Evolutionary conservation across 371 early-diverging fungal species (phyloP).

Genomic region (Quaeritorhiza haematococci): DNA sequence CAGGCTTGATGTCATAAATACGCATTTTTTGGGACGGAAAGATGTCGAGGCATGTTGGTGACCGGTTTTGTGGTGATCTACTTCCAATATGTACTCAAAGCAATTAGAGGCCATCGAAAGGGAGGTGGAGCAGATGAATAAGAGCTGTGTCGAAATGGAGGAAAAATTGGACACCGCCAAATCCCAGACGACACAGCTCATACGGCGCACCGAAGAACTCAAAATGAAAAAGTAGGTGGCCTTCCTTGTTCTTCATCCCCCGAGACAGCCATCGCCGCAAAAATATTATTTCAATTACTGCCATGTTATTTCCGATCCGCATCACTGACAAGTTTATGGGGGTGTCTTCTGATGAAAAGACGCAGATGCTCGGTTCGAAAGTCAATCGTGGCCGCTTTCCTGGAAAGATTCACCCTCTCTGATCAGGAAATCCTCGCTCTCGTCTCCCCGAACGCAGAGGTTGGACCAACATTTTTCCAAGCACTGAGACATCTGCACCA

Average conservation of each 20-base stretch:
- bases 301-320: not conserved
- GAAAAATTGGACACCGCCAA: conserved; percentile 46
- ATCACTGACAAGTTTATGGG: not conserved
- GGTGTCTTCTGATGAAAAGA: conserved; percentile 3
- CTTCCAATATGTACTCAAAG: too few relatives aligned
- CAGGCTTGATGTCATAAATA: not conserved
- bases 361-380: conserved; percentile 14
- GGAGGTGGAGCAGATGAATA: conserved; percentile 53
- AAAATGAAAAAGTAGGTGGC: conserved; percentile 52
- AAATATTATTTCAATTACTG: too few relatives aligned
- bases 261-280: too few relatives aligned
- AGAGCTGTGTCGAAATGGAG: conserved; percentile 60
- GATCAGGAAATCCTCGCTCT: conserved; percentile 55
- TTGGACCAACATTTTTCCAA: conserved; percentile 63
- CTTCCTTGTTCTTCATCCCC: conserved; percentile 11
- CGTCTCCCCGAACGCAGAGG: conserved; percentile 43
- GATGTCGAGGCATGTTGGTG: too few relatives aligned
- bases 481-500: conserved; percentile 67
- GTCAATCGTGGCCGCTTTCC: conserved; percentile 42
- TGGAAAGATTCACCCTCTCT: conserved; percentile 64
- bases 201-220: conserved; percentile 61
- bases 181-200: conserved; percentile 52
- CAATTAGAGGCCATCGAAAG: conserved; percentile 51
- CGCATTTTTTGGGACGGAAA: not conserved
- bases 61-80: too few relatives aligned